phyloP scores from a whole-genome alignment of 176 grass and related monocot species.

The Zoysia japonica region DNA sequence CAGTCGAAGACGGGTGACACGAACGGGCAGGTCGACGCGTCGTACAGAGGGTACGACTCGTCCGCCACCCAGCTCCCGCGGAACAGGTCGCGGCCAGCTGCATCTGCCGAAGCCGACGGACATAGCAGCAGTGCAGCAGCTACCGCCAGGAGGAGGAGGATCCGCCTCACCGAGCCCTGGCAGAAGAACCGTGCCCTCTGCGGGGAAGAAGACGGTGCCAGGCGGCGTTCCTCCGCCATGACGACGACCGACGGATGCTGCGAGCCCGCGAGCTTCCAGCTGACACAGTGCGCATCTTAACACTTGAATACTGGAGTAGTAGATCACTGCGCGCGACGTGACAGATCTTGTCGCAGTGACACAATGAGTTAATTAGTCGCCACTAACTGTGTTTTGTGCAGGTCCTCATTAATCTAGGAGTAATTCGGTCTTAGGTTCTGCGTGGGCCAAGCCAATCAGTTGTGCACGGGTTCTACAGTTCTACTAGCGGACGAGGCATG shows the following conservation, averaged over 20 bases:
- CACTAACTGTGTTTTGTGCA: background rate
- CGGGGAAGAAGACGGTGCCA: too few species aligned
- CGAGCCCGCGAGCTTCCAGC: background rate
- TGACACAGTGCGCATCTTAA: background rate
- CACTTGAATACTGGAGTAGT: background rate
- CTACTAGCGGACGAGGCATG: background rate
- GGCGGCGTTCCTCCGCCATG: background rate
- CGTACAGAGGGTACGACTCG: conserved; percentile 71
- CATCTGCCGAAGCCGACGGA: too few species aligned
- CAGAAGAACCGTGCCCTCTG: background rate
- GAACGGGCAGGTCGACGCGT: conserved; percentile 67
- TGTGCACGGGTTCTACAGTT: background rate
- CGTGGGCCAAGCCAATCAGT: background rate
- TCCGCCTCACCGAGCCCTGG: background rate
- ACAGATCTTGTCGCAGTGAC: background rate
- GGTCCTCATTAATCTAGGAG: background rate
- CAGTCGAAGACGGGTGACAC: conserved; percentile 58
- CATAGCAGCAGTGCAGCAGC: background rate
- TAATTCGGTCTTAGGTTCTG: background rate
- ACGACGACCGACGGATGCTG: background rate
- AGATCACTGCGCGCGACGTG: background rate
- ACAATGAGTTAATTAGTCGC: background rate
- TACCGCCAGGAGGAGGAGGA: background rate
- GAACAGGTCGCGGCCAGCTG: conserved; percentile 48
- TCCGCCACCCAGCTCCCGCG: conserved; percentile 65